A percentile compares a stretch with the other conserved stretches of the same genome.
Conservation (phyloP, 2,329 filamentous ascomycete genomes). For the Hirsutella thompsonii region DNA sequence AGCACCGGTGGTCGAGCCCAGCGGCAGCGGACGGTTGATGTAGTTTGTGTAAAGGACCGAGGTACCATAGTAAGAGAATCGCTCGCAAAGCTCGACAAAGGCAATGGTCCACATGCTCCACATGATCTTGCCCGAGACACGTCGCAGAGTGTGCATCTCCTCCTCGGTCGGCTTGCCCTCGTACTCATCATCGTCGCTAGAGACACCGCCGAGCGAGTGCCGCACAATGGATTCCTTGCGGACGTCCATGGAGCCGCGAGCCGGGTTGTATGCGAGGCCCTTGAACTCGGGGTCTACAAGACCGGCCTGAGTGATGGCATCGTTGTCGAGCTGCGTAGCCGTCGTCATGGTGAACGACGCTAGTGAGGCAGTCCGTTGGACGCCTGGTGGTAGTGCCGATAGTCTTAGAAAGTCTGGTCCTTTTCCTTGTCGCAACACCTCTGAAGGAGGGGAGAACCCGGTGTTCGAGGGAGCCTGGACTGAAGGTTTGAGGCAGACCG, state of each 20-base stretch:
- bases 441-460: too few species aligned
- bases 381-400: background rate
- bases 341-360: slow-evolving; percentile 17
- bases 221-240: slow-evolving; percentile 7
- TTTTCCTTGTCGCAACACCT: too few species aligned
- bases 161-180: slow-evolving; percentile 43
- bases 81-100: slow-evolving; percentile 63
- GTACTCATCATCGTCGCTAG: slow-evolving; percentile 14
- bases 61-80: slow-evolving; percentile 67
- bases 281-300: slow-evolving; percentile 17
- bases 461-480: background rate
- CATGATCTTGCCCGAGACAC: slow-evolving; percentile 51
- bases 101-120: slow-evolving; percentile 57
- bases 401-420: too few species aligned
- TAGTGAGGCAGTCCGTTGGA: background rate
- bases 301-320: slow-evolving; percentile 21
- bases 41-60: slow-evolving; percentile 57
- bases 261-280: slow-evolving; percentile 13
- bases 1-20: slow-evolving; percentile 40
- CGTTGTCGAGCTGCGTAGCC: slow-evolving; percentile 20
- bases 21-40: slow-evolving; percentile 41
- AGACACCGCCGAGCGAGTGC: slow-evolving; percentile 6
- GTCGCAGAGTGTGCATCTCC: slow-evolving; percentile 46
- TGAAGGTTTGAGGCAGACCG: background rate
- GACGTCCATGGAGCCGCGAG: slow-evolving; percentile 16